phyloP scores from a whole-genome alignment of 805 yeast genomes.

The Maudiozyma barnettii region DNA sequence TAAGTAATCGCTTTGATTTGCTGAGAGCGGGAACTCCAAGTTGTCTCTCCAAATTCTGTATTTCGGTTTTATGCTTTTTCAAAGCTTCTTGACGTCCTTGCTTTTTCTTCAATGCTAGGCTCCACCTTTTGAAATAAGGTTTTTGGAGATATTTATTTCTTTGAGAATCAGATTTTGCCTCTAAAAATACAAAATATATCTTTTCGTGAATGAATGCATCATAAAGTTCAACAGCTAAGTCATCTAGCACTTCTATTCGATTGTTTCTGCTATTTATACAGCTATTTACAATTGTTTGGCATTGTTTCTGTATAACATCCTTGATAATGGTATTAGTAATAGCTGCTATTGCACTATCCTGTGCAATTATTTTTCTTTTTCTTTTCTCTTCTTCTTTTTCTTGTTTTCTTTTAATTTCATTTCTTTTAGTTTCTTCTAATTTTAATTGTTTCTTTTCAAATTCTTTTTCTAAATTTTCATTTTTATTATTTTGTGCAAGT shows the following conservation, averaged over 20 bases:
- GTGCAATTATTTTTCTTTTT: conserved; percentile 4
- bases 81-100: conserved; percentile 30
- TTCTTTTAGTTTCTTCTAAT: neutral
- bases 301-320: conserved; percentile 3
- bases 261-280: conserved; percentile 6
- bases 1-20: conserved; percentile 17
- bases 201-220: conserved; percentile 54
- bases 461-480: neutral
- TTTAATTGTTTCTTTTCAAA: neutral
- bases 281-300: conserved; percentile 4
- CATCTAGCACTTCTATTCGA: conserved; percentile 21
- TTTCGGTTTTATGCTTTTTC: conserved; percentile 34
- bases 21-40: conserved; percentile 30
- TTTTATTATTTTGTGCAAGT: neutral
- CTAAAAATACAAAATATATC: conserved; percentile 35
- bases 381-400: conserved; percentile 4
- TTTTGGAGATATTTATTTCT: conserved; percentile 28
- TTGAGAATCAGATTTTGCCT: conserved; percentile 37
- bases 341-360: conserved; percentile 3
- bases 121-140: conserved; percentile 28
- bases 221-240: conserved; percentile 43
- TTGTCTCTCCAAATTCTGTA: conserved; percentile 25
- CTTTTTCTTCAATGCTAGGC: conserved; percentile 24
- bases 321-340: neutral
- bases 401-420: neutral